These are phyloP conservation scores for Endocarpon pusillum DNA, from an alignment of 495 filamentous ascomycete genomes.

Conservation along the genomic window DNA sequence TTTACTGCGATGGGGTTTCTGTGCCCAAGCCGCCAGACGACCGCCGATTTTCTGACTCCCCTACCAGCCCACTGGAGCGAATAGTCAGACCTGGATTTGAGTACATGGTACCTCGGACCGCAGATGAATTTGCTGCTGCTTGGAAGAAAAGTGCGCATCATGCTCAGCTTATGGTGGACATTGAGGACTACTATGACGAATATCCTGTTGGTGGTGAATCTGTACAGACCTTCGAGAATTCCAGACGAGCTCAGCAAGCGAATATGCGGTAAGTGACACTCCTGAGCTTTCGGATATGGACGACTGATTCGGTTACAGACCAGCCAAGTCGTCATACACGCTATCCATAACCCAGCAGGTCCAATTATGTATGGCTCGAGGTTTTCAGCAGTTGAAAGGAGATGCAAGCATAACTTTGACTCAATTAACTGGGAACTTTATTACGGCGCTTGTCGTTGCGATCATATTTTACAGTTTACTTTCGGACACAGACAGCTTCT, in stretches of 20 bases:
- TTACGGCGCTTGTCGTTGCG: constrained; percentile 62
- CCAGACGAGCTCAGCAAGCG: constrained; percentile 38
- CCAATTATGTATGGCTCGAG: constrained; percentile 55
- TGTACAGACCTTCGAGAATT: constrained; percentile 49
- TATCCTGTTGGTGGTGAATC: constrained; percentile 48
- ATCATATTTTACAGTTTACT: constrained; percentile 68
- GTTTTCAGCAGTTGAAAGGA: constrained; percentile 46
- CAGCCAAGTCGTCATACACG: constrained; percentile 56
- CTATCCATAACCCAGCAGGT: constrained; percentile 57
- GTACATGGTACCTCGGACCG: constrained; percentile 45
- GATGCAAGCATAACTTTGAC: constrained; percentile 58
- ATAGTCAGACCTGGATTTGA: constrained; percentile 46
- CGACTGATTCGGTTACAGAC: no score
- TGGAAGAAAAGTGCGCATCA: constrained; percentile 66
- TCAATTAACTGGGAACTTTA: constrained; percentile 52
- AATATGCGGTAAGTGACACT: no score
- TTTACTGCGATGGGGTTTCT: constrained; percentile 62
- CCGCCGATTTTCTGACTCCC: constrained; percentile 67
- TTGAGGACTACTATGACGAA: constrained; percentile 46
- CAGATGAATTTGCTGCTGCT: constrained; percentile 56
- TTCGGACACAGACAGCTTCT: constrained; percentile 49
- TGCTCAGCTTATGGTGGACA: constrained; percentile 44
- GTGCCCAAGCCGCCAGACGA: constrained; percentile 55
- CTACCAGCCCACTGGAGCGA: constrained; percentile 58
- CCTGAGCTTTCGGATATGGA: no score